A percentile compares a stretch with the other conserved stretches of the same genome.
These are phyloP conservation scores for Sideroxylon spinosum DNA, from an alignment of 179 eudicot genomes.

Conservation along the genomic window DNA sequence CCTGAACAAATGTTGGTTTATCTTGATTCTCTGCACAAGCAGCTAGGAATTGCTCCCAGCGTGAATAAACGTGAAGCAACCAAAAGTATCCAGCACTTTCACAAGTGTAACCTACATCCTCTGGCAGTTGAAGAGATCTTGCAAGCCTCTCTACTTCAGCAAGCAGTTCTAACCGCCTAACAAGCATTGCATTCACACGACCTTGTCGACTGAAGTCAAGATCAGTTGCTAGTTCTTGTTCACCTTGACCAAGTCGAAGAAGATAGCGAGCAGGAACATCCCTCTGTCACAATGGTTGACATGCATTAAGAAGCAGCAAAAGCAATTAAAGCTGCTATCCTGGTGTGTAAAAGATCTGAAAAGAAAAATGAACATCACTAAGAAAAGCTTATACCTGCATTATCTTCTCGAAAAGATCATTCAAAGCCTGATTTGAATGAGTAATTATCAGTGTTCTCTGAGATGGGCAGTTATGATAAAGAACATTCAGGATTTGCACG, in stretches of 20 bases:
- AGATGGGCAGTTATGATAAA: constrained; percentile 94
- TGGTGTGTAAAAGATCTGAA: neutral
- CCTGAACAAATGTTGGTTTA: constrained; percentile 67
- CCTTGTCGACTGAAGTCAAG: constrained; percentile 98
- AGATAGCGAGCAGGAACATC: constrained; percentile 98
- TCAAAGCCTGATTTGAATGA: constrained; percentile 94
- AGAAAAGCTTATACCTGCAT: constrained; percentile 63
- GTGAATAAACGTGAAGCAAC: constrained; percentile 95
- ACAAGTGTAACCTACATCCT: constrained; percentile 96
- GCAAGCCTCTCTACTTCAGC: constrained; percentile 96
- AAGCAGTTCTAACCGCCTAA: constrained; percentile 83
- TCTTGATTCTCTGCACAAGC: constrained; percentile 69
- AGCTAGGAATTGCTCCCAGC: constrained; percentile 95
- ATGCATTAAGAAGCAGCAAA: constrained; percentile 9
- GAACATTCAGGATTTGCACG: constrained; percentile 88
- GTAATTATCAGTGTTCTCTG: constrained; percentile 96
- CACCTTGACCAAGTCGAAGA: constrained; percentile 98
- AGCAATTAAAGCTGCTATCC: neutral
- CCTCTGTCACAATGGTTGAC: constrained; percentile 42
- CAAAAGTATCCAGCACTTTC: constrained; percentile 97
- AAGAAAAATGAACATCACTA: neutral
- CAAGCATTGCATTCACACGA: constrained; percentile 97
- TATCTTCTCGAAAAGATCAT: constrained; percentile 95
- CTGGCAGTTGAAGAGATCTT: constrained; percentile 88
- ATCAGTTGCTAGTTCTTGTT: constrained; percentile 96